These are phyloP conservation scores for Pholiota conissans DNA, from an alignment of 768 basidiomycete species.

Conservation along the genomic window DNA sequence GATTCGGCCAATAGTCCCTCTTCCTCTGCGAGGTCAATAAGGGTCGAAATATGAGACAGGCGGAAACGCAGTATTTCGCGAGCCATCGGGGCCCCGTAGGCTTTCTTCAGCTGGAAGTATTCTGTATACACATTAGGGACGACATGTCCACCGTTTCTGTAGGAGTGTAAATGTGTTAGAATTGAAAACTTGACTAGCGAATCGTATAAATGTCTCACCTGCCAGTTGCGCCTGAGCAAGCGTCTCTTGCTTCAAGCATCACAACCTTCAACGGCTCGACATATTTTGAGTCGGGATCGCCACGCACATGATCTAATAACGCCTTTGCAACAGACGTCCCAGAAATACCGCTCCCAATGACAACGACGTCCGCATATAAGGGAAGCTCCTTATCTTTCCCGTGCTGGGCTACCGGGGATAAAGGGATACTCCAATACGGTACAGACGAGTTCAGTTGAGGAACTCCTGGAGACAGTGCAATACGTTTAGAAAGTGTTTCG, in stretches of 20 bases:
- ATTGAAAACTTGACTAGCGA: neutral
- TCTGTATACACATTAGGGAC: conserved; percentile 5
- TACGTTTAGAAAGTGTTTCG: conserved; percentile 25
- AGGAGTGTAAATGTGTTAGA: neutral
- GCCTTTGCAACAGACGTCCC: conserved; percentile 61
- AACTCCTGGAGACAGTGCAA: conserved; percentile 48
- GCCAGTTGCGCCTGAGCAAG: conserved; percentile 74
- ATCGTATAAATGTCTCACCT: conserved; percentile 38
- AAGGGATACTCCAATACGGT: conserved; percentile 67
- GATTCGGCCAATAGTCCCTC: conserved; percentile 4
- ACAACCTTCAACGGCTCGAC: conserved; percentile 42
- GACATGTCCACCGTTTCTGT: conserved; percentile 2
- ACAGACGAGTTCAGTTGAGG: conserved; percentile 54
- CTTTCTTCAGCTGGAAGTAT: conserved; percentile 9
- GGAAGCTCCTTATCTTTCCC: conserved; percentile 33
- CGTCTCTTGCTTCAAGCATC: conserved; percentile 81
- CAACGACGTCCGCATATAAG: conserved; percentile 60
- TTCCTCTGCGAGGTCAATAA: conserved; percentile 2
- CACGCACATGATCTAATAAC: conserved; percentile 39
- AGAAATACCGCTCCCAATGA: conserved; percentile 80
- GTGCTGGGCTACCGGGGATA: conserved; percentile 42
- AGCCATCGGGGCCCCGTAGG: conserved; percentile 2
- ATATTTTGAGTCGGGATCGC: conserved; percentile 13
- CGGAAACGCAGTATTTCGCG: conserved; percentile 8
- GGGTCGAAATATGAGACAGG: conserved; percentile 1